Percentiles rank a stretch among this genome's conserved stretches.
Evolutionary conservation across 257 asterid genomes (phyloP).

Genomic region (Scutellaria barbata): DNA sequence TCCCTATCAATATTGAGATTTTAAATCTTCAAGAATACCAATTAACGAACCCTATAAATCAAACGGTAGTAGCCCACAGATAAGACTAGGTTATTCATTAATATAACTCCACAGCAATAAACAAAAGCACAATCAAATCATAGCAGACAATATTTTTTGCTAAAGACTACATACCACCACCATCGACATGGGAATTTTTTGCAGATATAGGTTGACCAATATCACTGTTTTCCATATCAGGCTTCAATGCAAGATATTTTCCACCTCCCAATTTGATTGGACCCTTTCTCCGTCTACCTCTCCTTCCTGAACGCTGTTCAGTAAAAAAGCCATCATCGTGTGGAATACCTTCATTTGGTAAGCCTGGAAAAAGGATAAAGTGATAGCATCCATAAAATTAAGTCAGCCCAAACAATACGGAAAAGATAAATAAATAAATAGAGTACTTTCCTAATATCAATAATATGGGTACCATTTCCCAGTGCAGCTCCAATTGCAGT

Average conservation of each 20-base stretch:
- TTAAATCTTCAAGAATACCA: not conserved
- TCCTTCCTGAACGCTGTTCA: conserved; percentile 69
- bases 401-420: conserved; percentile 20
- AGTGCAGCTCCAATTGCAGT: conserved; percentile 41
- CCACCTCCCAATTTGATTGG: conserved; percentile 51
- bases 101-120: not conserved
- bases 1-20: too few species aligned
- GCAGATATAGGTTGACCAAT: conserved; percentile 43
- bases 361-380: conserved; percentile 42
- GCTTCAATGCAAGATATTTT: conserved; percentile 39
- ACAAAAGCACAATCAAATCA: not conserved
- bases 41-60: conserved; percentile 17
- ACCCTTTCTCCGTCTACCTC: conserved; percentile 65
- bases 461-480: conserved; percentile 48
- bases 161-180: conserved; percentile 39
- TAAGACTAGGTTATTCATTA: not conserved
- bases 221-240: conserved; percentile 54
- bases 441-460: not conserved
- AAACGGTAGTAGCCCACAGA: conserved; percentile 14
- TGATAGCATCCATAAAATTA: conserved; percentile 24
- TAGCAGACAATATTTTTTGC: not conserved
- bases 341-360: conserved; percentile 48
- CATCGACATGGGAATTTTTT: conserved; percentile 48
- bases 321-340: conserved; percentile 50
- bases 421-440: not conserved